These are phyloP conservation scores for Calcarisporium arbuscula DNA, from an alignment of 2,329 filamentous ascomycete species.

Conservation along the genomic window DNA sequence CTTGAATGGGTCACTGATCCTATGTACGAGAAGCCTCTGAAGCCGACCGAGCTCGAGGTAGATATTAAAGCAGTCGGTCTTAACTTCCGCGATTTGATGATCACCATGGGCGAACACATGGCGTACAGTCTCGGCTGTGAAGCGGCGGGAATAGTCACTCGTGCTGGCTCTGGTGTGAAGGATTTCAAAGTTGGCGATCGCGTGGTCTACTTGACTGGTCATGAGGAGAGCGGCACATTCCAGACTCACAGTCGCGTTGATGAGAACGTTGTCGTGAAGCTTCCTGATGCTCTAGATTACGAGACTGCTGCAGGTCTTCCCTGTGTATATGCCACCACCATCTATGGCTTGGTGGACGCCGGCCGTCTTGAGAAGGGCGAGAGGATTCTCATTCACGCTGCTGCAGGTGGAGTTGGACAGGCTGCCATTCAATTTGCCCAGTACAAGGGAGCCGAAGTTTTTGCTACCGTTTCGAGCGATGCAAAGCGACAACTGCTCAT, in stretches of 20 bases:
- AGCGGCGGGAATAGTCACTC: conserved; percentile 18
- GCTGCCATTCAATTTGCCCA: conserved; percentile 22
- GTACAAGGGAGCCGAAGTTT: conserved; percentile 18
- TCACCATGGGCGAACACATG: conserved; percentile 12
- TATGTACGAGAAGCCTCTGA: conserved; percentile 2
- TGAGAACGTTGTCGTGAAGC: conserved; percentile 1
- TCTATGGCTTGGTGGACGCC: conserved; percentile 13
- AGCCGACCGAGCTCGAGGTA: conserved; percentile 9
- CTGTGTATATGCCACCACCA: conserved; percentile 14
- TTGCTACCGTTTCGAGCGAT: conserved; percentile 18
- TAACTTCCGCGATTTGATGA: conserved; percentile 18
- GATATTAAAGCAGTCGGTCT: conserved; percentile 16
- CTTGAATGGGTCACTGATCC: conserved; percentile 5
- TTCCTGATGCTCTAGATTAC: conserved; percentile 11
- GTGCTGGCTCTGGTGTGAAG: conserved; percentile 11
- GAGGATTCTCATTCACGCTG: conserved; percentile 26
- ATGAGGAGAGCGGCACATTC: conserved; percentile 7
- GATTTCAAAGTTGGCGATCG: conserved; percentile 19
- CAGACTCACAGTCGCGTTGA: conserved; percentile 3
- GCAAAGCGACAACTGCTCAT: conserved; percentile 19
- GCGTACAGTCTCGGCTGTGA: conserved; percentile 10
- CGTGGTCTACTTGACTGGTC: conserved; percentile 13
- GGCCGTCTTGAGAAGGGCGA: conserved; percentile 26
- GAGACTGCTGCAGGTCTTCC: conserved; percentile 23
- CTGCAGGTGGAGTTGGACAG: conserved; percentile 24